Percentiles rank a stretch among this genome's conserved stretches.
These are phyloP conservation scores for Kuraishia floccosa DNA, from an alignment of 805 yeast genomes.

Conservation along the genomic window DNA sequence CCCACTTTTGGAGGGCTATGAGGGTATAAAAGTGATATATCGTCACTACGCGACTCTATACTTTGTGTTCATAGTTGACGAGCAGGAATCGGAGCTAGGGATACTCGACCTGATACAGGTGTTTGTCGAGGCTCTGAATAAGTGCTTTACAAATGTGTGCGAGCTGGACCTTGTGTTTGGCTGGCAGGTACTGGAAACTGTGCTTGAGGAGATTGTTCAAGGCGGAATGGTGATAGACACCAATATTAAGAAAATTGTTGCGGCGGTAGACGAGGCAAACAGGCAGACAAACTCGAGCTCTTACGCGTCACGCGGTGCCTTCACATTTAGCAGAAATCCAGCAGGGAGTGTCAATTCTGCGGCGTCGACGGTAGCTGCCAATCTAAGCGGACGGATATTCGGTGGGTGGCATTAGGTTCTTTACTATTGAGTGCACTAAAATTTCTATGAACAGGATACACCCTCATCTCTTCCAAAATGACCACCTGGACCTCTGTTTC, in stretches of 20 bases:
- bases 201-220: slow-evolving; percentile 83
- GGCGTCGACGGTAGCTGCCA: background rate
- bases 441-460: background rate
- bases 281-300: slow-evolving; percentile 26
- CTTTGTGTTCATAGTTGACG: slow-evolving; percentile 92
- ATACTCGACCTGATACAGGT: slow-evolving; percentile 91
- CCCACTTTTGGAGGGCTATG: slow-evolving; percentile 52
- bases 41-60: slow-evolving; percentile 93
- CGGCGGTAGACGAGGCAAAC: slow-evolving; percentile 68
- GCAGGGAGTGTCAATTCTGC: too few relatives aligned
- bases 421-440: background rate
- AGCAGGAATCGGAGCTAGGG: slow-evolving; percentile 90
- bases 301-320: slow-evolving; percentile 4
- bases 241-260: slow-evolving; percentile 68
- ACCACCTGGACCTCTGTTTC: slow-evolving; percentile 16
- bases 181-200: slow-evolving; percentile 93
- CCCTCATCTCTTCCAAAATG: slow-evolving; percentile 8
- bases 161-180: slow-evolving; percentile 96
- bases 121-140: slow-evolving; percentile 88
- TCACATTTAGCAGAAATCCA: too few relatives aligned
- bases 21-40: slow-evolving; percentile 80
- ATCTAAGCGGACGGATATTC: background rate
- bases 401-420: background rate
- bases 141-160: slow-evolving; percentile 89
- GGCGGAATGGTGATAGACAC: slow-evolving; percentile 99